Evolutionary conservation across 2,329 filamentous ascomycete genomes (phyloP), one percentile per base, ranked within the genome.

Genomic region (Paracorniculantispora psalliotae): DNA sequence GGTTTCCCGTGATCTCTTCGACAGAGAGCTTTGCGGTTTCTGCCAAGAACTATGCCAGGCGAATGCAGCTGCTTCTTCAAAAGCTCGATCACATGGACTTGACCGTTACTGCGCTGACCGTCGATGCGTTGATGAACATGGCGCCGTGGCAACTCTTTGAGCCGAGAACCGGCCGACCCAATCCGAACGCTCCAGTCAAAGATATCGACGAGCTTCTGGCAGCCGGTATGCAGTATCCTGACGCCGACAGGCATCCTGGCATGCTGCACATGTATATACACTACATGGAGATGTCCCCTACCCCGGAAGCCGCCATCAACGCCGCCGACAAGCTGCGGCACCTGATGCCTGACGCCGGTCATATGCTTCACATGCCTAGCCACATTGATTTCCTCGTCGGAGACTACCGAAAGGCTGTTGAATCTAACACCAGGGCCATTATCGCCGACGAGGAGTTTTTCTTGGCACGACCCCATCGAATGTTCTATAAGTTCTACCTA

Each of bases 371-470:
- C 63, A 91, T 92, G 89, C 87, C 89, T 0, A 83, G 84, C 0
- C 89, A 92, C 68, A 77, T 91, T 26, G 88, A 91, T 66, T 81
- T 91, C 13, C 77, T 91, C 0, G 81, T 86, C 46, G 89, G 89
- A 8, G 83, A 91, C 65, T 91, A 90, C 65, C 75, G 81, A 35
- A 76, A 78, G 17, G 86, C 86, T 2, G 84, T 91, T 35, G 76
- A 76, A 2, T 84, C 83, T 1, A 90, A 90, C 66, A 73, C 77
- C 7, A 78, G 79, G 33, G 87, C 87, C 8, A 84, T 87, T 54
- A 65, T 72, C 0, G 85, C 85, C 1, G 87, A 90, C n/a, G n/a
- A 72, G 75, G 4, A 74, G n/a, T n/a, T n/a, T n/a, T n/a, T n/a
- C n/a, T n/a, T n/a, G n/a, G n/a, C n/a, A n/a, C n/a, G n/a, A n/a